Evolutionary conservation across 129 eudicot species (phyloP).

Genomic region (Cynara cardunculus): DNA sequence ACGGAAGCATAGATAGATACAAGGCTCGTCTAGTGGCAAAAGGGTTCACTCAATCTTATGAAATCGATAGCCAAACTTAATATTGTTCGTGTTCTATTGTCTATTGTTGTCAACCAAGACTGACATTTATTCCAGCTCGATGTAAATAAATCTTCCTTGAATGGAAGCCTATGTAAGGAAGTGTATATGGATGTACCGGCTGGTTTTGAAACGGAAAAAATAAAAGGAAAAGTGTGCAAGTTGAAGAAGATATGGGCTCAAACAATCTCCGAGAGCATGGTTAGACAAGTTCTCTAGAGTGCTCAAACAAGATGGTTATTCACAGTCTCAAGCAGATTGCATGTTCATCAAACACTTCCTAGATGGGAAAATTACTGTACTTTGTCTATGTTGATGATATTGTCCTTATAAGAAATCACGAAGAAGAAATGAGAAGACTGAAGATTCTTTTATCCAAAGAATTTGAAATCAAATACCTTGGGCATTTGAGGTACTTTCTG

Average conservation of each 20-base stretch:
- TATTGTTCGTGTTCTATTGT: not conserved
- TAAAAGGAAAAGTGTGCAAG: not conserved
- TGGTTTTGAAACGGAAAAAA: not conserved
- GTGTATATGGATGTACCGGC: not conserved
- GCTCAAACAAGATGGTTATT: not conserved
- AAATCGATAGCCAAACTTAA: not conserved
- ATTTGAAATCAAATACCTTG: not conserved
- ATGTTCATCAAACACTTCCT: not conserved
- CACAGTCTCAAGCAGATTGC: not conserved
- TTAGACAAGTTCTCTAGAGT: not conserved
- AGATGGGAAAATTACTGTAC: not conserved
- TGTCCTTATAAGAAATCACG: not conserved
- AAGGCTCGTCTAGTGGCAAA: not conserved
- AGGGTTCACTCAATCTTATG: slow-evolving; percentile 9
- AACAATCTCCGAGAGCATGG: not conserved
- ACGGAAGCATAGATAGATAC: not conserved
- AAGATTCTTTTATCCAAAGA: not conserved
- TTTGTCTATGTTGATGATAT: slow-evolving; percentile 3
- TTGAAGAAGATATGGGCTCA: not conserved
- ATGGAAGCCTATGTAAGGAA: not conserved
- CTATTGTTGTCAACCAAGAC: not conserved
- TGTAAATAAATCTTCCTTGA: not conserved
- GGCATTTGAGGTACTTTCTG: not conserved
- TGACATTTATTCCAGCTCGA: not conserved
- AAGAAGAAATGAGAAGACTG: not conserved